phyloP scores from a whole-genome alignment of 2,329 filamentous ascomycete species.

The Fusarium penzigii region DNA sequence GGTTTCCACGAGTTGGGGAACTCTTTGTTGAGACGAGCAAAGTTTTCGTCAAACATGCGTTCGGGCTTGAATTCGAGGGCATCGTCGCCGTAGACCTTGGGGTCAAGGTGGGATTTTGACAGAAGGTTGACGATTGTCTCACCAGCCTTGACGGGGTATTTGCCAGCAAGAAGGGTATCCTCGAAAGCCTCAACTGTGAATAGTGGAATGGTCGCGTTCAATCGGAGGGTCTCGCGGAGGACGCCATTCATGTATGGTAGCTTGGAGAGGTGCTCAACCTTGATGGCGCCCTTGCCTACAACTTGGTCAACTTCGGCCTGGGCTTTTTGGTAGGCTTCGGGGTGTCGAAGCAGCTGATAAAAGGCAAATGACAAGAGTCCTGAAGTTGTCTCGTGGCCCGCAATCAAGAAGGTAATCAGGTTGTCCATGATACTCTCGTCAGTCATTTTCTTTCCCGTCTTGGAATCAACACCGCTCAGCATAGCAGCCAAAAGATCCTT shows the following conservation, averaged over 20 bases:
- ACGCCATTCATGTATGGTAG: constrained; percentile 65
- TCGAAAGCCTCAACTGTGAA: constrained; percentile 56
- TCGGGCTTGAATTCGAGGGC: constrained; percentile 68
- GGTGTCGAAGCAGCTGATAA: constrained; percentile 64
- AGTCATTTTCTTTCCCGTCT: constrained; percentile 64
- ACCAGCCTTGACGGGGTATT: constrained; percentile 56
- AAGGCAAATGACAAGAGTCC: constrained; percentile 66
- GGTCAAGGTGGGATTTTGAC: constrained; percentile 59
- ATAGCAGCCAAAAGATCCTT: constrained; percentile 72
- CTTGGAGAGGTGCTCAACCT: constrained; percentile 60
- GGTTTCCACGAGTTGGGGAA: constrained; percentile 68
- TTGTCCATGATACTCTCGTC: constrained; percentile 67
- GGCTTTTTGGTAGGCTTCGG: constrained; percentile 57
- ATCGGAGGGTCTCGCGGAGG: constrained; percentile 64
- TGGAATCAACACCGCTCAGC: constrained; percentile 65
- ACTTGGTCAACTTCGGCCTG: constrained; percentile 68
- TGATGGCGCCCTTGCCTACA: constrained; percentile 57
- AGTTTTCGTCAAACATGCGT: constrained; percentile 69
- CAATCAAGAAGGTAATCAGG: constrained; percentile 70
- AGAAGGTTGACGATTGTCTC: constrained; percentile 53
- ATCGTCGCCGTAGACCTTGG: constrained; percentile 63
- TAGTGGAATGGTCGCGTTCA: constrained; percentile 59
- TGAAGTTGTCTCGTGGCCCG: constrained; percentile 70
- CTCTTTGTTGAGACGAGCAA: constrained; percentile 57
- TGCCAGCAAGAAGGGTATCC: constrained; percentile 56